phyloP scores from a whole-genome alignment of 768 basidiomycete genomes.

The Leccinum obscurum region DNA sequence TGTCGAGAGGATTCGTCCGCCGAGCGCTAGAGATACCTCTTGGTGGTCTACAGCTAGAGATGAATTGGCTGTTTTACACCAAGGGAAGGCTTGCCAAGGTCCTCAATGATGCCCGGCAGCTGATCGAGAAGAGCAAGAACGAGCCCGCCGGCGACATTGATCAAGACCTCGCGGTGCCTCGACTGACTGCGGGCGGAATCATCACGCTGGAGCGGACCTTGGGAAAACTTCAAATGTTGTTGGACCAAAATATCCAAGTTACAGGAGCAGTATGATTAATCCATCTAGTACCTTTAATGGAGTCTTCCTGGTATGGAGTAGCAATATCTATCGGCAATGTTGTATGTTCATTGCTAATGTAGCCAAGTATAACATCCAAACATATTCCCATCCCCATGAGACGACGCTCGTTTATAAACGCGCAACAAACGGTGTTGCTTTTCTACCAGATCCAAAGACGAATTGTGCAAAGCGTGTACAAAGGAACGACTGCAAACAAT shows the following conservation, averaged over 20 bases:
- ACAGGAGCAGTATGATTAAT: slow-evolving; percentile 17
- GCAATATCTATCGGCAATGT: slow-evolving; percentile 28
- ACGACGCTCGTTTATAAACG: slow-evolving; percentile 4
- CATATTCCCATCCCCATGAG: slow-evolving; percentile 2
- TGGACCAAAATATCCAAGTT: slow-evolving; percentile 18
- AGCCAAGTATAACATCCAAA: slow-evolving; percentile 13
- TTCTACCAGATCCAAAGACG: slow-evolving; percentile 3
- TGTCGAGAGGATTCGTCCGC: slow-evolving; percentile 88
- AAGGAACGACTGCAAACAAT: slow-evolving; percentile 23
- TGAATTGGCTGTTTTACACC: slow-evolving; percentile 70
- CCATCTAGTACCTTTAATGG: slow-evolving; percentile 15
- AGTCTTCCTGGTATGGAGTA: slow-evolving; percentile 21
- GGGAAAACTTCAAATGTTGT: slow-evolving; percentile 56
- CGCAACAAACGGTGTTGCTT: slow-evolving; percentile 12
- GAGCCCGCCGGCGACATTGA: slow-evolving; percentile 28
- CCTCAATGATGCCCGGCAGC: slow-evolving; percentile 54
- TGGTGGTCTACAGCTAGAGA: slow-evolving; percentile 67
- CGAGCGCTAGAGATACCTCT: slow-evolving; percentile 82
- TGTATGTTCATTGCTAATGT: slow-evolving; percentile 29
- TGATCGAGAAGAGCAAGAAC: slow-evolving; percentile 69
- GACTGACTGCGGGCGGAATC: slow-evolving; percentile 75
- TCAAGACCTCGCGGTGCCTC: slow-evolving; percentile 62
- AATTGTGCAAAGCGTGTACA: slow-evolving; percentile 14
- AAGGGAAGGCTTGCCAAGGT: slow-evolving; percentile 68
- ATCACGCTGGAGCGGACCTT: slow-evolving; percentile 77